Evolutionary conservation across 441 rosid genomes (phyloP).

Genomic region (Corymbia calophylla): DNA sequence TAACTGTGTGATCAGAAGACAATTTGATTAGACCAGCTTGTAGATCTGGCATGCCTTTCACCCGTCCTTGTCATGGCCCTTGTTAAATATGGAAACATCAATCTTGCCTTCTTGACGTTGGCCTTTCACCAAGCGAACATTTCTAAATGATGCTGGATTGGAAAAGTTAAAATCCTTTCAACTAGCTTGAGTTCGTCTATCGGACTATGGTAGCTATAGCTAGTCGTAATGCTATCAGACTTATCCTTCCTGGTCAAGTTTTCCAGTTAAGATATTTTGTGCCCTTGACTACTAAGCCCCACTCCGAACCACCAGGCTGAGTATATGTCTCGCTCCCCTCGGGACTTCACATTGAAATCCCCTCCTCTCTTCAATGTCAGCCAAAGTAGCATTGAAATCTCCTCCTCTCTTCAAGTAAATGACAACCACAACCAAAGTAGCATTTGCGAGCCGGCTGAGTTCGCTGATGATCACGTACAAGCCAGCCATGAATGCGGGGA

Average conservation of each 20-base stretch:
- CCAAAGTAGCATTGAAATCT: too few relatives aligned
- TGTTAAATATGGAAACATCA: background rate
- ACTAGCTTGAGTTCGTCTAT: background rate
- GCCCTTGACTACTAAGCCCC: background rate
- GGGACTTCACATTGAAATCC: background rate
- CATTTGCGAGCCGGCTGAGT: rapidly evolving
- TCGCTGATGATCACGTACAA: background rate
- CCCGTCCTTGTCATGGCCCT: background rate
- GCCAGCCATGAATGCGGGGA: background rate
- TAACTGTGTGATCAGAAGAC: background rate
- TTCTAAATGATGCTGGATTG: background rate
- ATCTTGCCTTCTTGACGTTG: background rate
- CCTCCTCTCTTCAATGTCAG: background rate
- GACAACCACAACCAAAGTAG: too few relatives aligned
- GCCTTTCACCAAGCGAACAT: background rate
- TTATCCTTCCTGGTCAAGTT: background rate
- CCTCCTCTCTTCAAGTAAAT: background rate
- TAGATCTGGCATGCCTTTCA: background rate
- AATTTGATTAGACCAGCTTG: background rate
- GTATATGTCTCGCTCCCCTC: background rate
- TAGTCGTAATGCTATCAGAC: background rate
- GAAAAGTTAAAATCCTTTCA: background rate
- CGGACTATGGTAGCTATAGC: background rate
- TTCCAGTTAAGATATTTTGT: background rate
- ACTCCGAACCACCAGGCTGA: background rate